These are phyloP conservation scores for Candida sithepensis DNA, from an alignment of 805 yeast species.

Conservation along the genomic window DNA sequence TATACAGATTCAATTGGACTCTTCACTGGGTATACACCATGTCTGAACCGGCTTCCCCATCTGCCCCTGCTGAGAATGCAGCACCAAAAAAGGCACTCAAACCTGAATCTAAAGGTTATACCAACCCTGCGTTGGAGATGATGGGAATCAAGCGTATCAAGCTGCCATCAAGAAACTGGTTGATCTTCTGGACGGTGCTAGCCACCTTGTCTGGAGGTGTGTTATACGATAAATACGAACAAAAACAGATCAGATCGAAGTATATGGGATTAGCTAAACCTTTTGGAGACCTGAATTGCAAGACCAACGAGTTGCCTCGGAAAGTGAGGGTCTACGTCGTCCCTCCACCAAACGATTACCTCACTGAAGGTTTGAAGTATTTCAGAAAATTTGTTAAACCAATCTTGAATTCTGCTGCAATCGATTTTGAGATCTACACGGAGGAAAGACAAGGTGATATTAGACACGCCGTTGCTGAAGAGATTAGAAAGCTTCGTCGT, in stretches of 20 bases:
- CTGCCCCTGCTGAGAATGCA: no score
- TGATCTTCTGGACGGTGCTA: slow-evolving; percentile 76
- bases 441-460: slow-evolving; percentile 89
- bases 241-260: slow-evolving; percentile 56
- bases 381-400: slow-evolving; percentile 86
- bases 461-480: slow-evolving; percentile 75
- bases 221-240: slow-evolving; percentile 74
- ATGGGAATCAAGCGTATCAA: slow-evolving; percentile 79
- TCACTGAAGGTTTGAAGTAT: slow-evolving; percentile 67
- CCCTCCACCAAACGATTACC: slow-evolving; percentile 94
- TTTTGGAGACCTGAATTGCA: slow-evolving; percentile 43
- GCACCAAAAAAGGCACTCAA: not conserved
- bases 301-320: slow-evolving; percentile 57
- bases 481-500: slow-evolving; percentile 66
- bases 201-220: slow-evolving; percentile 70
- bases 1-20: no score
- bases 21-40: not conserved
- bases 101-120: slow-evolving; percentile 35
- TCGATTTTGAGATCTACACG: slow-evolving; percentile 75
- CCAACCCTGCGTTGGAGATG: slow-evolving; percentile 77
- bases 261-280: slow-evolving; percentile 61
- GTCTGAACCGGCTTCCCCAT: not conserved
- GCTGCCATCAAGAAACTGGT: slow-evolving; percentile 91
- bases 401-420: slow-evolving; percentile 72
- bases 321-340: slow-evolving; percentile 80